Percentiles rank a stretch among this genome's conserved stretches.
Conservation (phyloP, 345 rosid genomes). For the Rhizophora mangle region DNA sequence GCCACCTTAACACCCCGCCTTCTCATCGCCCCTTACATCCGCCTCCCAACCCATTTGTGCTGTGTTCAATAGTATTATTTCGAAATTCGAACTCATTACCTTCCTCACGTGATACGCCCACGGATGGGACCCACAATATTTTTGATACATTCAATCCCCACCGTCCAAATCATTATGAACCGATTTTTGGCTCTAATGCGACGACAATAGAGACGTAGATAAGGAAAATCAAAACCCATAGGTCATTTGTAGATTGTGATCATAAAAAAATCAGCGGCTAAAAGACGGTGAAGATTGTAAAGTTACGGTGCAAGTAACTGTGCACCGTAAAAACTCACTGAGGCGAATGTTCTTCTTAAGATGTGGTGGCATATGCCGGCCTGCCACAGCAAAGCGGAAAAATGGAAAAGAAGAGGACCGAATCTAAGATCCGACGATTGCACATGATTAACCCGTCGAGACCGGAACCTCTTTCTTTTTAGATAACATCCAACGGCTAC, state of each 20-base stretch:
- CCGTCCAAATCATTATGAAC: background rate
- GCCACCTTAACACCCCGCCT: background rate
- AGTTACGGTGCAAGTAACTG: too few relatives aligned
- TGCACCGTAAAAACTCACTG: too few relatives aligned
- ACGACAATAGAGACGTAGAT: too few relatives aligned
- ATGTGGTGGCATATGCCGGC: conserved; percentile 59
- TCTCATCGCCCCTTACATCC: background rate
- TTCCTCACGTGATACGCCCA: conserved; percentile 14
- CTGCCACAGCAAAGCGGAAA: conserved; percentile 43
- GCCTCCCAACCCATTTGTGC: background rate
- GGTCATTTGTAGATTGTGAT: background rate
- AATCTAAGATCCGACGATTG: conserved; percentile 59
- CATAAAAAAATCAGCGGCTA: conserved; percentile 8
- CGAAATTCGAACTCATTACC: background rate
- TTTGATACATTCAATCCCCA: background rate
- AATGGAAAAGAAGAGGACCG: conserved; percentile 9
- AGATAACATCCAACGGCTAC: conserved; percentile 46
- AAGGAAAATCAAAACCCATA: too few relatives aligned
- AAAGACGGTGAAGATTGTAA: background rate
- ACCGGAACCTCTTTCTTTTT: conserved; percentile 29
- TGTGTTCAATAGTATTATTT: conserved; percentile 7
- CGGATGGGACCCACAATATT: background rate
- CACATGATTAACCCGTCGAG: conserved; percentile 38
- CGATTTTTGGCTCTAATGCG: too few relatives aligned
- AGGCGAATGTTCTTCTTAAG: background rate